phyloP scores from a whole-genome alignment of 345 rosid genomes.

The Rubroshorea leprosula region DNA sequence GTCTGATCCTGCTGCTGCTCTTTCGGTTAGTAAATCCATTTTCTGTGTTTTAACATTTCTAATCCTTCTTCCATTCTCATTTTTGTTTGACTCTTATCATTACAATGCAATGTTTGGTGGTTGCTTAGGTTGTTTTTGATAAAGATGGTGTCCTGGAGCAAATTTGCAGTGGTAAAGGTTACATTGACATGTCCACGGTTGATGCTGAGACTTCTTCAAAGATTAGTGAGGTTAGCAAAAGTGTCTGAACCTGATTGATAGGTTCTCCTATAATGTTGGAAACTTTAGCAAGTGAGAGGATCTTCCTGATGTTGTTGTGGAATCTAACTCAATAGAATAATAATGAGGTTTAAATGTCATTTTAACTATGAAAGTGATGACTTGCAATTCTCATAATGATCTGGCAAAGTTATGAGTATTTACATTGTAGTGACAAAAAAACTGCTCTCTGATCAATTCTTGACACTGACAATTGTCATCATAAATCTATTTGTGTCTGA shows the following conservation, averaged over 20 bases:
- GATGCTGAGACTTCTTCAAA: slow-evolving; percentile 78
- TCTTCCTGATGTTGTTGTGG: slow-evolving; percentile 2
- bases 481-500: neutral
- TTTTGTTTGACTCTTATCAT: neutral
- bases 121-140: slow-evolving; percentile 74
- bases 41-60: neutral
- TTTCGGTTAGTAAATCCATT: slow-evolving; percentile 40
- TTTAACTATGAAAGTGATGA: neutral
- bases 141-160: slow-evolving; percentile 76
- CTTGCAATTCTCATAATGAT: neutral
- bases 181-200: slow-evolving; percentile 93
- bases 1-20: slow-evolving; percentile 89
- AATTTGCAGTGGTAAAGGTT: slow-evolving; percentile 64
- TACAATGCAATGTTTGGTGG: slow-evolving; percentile 1
- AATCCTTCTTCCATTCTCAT: neutral
- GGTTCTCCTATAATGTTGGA: neutral
- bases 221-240: slow-evolving; percentile 54
- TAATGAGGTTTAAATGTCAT: neutral
- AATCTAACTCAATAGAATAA: neutral
- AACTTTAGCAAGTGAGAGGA: neutral
- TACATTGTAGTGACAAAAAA: neutral
- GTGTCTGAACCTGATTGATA: slow-evolving; percentile 1
- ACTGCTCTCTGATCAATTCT: neutral
- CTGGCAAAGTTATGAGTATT: neutral
- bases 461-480: neutral